Base-by-base conservation (phyloP, 352 stramenopile genomes). In the Globisporangium acanthophoron region DNA sequence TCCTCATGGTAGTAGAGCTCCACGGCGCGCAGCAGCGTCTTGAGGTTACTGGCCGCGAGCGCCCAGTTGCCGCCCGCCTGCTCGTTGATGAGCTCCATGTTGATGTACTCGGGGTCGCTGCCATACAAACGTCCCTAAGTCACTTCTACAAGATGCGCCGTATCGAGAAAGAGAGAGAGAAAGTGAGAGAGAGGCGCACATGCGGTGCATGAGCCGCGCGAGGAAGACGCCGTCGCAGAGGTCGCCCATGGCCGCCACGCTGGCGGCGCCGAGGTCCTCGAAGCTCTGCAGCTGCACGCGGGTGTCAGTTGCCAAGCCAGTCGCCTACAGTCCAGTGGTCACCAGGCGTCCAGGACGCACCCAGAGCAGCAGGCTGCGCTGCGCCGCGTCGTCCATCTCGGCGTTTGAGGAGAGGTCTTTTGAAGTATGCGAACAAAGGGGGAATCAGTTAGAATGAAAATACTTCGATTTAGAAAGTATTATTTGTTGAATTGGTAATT, bases 1-100 rank as follows among this genome's bases (percentile, higher is more conserved):
- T 94, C 85, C 58, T 94, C 85, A 8, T 77, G 79, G 65, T 92
- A 94, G 61, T 81, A 94, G 12, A 85, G 72, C 66, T 92, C 82
- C 13, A 94, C 71, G n/a, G 70, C 70, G 35, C 81, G 82, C 18
- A 91, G 52, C 16, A 94, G 65, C 48, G 80, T 75, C 71, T 91
- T 90, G 57, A 94, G 70, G 66, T 94, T 94, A 64, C 78, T 88
- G 21, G 76, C 76, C 54, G 84, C 82, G 33, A 94, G 69, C 46
- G 83, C 82, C 83, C 84, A 94, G 58, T 89, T 94, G 33, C 57
- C 65, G 1, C 57, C 65, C 3, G 76, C 68, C 13, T 90, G 66
- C 29, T 79, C 67, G 44, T 86, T 81, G 56, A 94, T 84, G 45
- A 84, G 75, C 59, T 87, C 80, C 64, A 92, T 65, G 52, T 88